A percentile compares a stretch with the other conserved stretches of the same genome.
phyloP scores from a whole-genome alignment of 2,329 filamentous ascomycete genomes.

The Sporothrix luriei region DNA sequence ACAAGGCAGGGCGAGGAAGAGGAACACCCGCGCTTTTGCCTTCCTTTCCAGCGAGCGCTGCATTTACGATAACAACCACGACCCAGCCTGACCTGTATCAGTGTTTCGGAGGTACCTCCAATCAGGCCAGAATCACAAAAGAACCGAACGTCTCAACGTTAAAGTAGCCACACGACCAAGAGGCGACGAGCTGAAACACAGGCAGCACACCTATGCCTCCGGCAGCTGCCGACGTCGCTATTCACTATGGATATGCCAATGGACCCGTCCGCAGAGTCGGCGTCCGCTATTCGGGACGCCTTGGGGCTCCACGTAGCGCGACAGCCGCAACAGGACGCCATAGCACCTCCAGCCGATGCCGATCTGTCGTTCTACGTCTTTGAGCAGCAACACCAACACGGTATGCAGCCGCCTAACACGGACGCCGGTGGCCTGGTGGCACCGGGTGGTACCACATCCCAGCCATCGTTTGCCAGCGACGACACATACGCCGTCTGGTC shows the following conservation, averaged over 20 bases:
- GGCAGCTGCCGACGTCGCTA: not conserved
- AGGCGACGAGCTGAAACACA: not conserved
- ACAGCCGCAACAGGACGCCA: slow-evolving; percentile 15
- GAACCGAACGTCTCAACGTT: not conserved
- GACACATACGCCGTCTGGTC: slow-evolving; percentile 32
- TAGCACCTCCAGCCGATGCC: not conserved
- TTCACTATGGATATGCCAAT: slow-evolving; percentile 29
- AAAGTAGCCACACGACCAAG: not conserved
- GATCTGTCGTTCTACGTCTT: slow-evolving; percentile 27
- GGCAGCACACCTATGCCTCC: slow-evolving; percentile 1
- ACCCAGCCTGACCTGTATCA: not conserved
- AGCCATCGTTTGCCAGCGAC: slow-evolving; percentile 4
- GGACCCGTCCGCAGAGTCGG: slow-evolving; percentile 26
- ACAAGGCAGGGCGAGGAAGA: not conserved
- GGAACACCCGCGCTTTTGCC: not conserved
- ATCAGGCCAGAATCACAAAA: not conserved
- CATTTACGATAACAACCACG: slow-evolving; percentile 4
- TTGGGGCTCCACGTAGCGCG: slow-evolving; percentile 24
- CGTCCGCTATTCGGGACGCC: slow-evolving; percentile 16
- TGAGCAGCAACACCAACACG: slow-evolving; percentile 25
- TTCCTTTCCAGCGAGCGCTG: not conserved
- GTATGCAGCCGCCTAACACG: not conserved
- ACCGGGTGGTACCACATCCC: not conserved
- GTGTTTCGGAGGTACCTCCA: not conserved
- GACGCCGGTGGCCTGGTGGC: not conserved